Evolutionary conservation across 176 grass and related monocot genomes (phyloP), one percentile per base, ranked within the genome.

Genomic region (Zizania latifolia): DNA sequence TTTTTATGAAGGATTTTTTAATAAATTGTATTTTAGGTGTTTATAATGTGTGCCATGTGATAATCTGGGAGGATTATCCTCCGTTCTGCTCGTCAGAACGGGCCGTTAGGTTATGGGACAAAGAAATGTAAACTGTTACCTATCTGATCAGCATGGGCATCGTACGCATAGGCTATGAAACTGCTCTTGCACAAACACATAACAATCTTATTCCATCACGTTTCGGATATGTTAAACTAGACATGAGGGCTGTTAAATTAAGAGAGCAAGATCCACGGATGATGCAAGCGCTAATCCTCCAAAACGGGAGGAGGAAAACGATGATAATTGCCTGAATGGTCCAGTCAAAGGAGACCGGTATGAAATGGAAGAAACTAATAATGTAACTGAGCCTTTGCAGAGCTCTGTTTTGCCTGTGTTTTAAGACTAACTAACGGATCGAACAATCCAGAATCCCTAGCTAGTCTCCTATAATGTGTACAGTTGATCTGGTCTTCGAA

Each of bases 341-440:
- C 15, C 67, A 78, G 79, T 87, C 85, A 78, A 79, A 79, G 8
- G 60, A n/a, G 40, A 37, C 38, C 59, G 38, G 67, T 72, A 38
- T n/a, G 68, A 62, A 54, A 39, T n/a, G 39, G 33, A 32, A 10
- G 35, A 36, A 23, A 23, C 32, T 38, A 19, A 51, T 24, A 26
- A 3, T 48, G 14, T 13, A 59, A 14, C 35, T 73, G 27, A 19
- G 72, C 70, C 69, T 26, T 44, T 11, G 40, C 70, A 28, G 15
- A 75, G 24, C 35, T 70, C 9, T 51, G 40, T 69, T 37, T 51
- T 63, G 46, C 24, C 55, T 60, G 10, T 78, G 35, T 51, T 67
- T 87, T 82, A 82, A 53, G 85, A 78, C 85, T 60, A n/a, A n/a
- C n/a, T n/a, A n/a, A 9, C 11, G 4, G 16, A 59, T 51, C 12